Conservation (phyloP, 805 yeast genomes). For the Isabelozyma rhagii region DNA sequence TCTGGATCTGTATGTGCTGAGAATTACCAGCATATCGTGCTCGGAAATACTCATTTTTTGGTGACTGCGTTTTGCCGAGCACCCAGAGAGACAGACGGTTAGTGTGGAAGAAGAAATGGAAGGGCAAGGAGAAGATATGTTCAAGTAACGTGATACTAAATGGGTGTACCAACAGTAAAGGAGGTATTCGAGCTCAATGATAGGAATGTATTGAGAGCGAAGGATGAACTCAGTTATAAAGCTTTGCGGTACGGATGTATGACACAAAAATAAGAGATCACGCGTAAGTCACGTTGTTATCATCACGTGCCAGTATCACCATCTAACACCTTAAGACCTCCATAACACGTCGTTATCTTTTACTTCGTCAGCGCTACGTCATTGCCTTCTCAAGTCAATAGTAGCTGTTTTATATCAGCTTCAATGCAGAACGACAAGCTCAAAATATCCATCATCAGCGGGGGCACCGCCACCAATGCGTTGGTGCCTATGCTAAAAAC, state of each 20-base stretch:
- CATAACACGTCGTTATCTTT: background rate
- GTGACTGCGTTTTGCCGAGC: constrained; percentile 39
- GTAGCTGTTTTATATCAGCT: background rate
- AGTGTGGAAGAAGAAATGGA: no score
- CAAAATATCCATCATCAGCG: constrained; percentile 50
- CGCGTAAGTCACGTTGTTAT: background rate
- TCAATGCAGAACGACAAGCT: background rate
- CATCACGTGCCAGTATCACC: background rate
- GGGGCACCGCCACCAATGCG: constrained; percentile 87
- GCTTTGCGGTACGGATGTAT: background rate
- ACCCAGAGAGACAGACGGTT: background rate
- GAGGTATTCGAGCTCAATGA: no score
- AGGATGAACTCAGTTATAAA: no score
- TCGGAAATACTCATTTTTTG: constrained; percentile 34
- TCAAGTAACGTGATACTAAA: no score
- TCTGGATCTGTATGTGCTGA: constrained; percentile 11
- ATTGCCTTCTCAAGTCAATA: background rate
- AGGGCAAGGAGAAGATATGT: background rate
- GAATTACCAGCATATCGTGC: constrained; percentile 24
- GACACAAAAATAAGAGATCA: background rate
- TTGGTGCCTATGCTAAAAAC: constrained; percentile 56
- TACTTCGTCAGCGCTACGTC: background rate
- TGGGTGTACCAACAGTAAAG: no score
- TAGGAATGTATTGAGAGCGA: no score
- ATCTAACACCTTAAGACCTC: background rate